Percentiles rank a stretch among this genome's conserved stretches.
Evolutionary conservation across 108 stramenopile species (phyloP).

Genomic region (Cyclotella baltica): DNA sequence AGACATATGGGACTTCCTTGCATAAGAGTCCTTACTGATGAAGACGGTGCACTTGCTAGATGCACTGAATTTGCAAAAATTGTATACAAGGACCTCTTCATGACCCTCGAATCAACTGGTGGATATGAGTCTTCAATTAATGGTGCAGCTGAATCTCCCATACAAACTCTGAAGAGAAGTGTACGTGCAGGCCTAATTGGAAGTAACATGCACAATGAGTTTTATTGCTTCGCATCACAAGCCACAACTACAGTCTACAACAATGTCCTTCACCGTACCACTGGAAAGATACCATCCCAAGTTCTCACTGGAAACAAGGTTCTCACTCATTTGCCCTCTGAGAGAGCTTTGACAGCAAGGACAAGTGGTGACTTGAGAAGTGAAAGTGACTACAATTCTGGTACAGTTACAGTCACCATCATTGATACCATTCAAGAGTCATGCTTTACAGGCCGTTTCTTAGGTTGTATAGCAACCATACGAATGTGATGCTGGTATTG

Average conservation of each 20-base stretch:
- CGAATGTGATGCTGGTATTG: not conserved
- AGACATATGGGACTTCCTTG: not conserved
- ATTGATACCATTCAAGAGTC: not conserved
- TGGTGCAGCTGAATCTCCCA: slow-evolving; percentile 16
- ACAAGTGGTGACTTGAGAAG: not conserved
- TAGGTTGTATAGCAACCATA: not conserved
- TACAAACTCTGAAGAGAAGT: slow-evolving; percentile 11
- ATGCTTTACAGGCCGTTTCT: not conserved
- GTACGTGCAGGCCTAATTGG: slow-evolving; percentile 18
- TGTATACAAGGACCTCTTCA: not conserved
- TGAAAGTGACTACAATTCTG: not conserved
- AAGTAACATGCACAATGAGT: not conserved
- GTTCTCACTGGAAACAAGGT: slow-evolving; percentile 2
- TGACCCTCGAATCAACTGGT: slow-evolving; percentile 20
- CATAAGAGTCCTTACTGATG: slow-evolving; percentile 7
- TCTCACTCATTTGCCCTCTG: not conserved
- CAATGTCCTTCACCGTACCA: not conserved
- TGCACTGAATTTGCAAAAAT: slow-evolving; percentile 18
- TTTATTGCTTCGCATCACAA: slow-evolving; percentile 21
- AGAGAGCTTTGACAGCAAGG: slow-evolving; percentile 8
- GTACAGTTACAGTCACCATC: not conserved
- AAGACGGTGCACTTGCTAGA: slow-evolving; percentile 10
- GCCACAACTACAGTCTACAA: not conserved
- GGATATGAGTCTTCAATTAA: slow-evolving; percentile 21
- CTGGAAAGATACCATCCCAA: not conserved